Evolutionary conservation across 306 rosid species (phyloP).

Genomic region (Begonia fuchsioides): DNA sequence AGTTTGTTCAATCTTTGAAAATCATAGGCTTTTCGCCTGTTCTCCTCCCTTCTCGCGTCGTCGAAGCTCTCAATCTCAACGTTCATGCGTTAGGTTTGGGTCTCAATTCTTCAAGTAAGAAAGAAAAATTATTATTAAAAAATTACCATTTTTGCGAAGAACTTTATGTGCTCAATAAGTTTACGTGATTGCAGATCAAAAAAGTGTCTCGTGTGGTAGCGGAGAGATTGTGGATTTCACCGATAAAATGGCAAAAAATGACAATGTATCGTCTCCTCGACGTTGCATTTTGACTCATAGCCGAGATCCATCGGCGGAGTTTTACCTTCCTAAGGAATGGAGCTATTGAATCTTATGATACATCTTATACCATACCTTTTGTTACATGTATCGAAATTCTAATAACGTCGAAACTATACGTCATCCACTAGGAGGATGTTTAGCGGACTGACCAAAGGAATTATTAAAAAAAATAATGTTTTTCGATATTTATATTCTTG

Average conservation of each 20-base stretch:
- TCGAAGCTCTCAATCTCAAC: slow-evolving; percentile 62
- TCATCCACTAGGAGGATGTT: too few relatives aligned
- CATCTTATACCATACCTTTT: too few relatives aligned
- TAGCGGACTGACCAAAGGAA: too few relatives aligned
- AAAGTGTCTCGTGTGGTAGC: slow-evolving; percentile 3
- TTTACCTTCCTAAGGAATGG: slow-evolving; percentile 81
- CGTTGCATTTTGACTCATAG: slow-evolving; percentile 29
- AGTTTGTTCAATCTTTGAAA: too few relatives aligned
- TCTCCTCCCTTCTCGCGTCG: slow-evolving; percentile 51
- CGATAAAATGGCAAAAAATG: slow-evolving; percentile 10
- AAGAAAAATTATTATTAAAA: too few relatives aligned
- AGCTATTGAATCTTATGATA: slow-evolving; percentile 22
- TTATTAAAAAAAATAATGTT: too few relatives aligned
- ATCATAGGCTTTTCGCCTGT: slow-evolving; percentile 54
- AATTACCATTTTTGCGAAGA: too few relatives aligned
- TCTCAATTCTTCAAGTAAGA: neutral
- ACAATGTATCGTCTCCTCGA: slow-evolving; percentile 21
- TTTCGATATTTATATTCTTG: too few relatives aligned
- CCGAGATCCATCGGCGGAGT: slow-evolving; percentile 23
- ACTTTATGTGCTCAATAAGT: too few relatives aligned
- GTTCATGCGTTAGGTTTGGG: slow-evolving; percentile 39
- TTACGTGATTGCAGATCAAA: slow-evolving; percentile 4
- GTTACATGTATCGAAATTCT: too few relatives aligned
- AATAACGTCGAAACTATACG: too few relatives aligned
- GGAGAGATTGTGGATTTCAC: slow-evolving; percentile 5